These are phyloP conservation scores for Abelmoschus esculentus DNA, from an alignment of 345 rosid species.

Conservation along the genomic window DNA sequence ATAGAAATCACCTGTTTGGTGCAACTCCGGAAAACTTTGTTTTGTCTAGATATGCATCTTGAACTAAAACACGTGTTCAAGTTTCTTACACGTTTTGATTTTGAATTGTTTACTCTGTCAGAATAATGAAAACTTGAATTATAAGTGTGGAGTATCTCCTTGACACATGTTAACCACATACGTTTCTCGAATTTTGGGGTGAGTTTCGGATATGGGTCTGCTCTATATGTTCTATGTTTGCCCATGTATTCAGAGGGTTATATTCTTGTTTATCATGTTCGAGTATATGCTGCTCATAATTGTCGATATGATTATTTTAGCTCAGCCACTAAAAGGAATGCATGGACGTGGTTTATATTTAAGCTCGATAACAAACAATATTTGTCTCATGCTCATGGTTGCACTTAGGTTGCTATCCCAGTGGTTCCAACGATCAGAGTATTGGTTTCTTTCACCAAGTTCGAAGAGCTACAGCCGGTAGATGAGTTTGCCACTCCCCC, in stretches of 20 bases:
- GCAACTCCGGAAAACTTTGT: too few relatives aligned
- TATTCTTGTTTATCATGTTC: too few relatives aligned
- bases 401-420: constrained; percentile 88
- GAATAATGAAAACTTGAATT: too few relatives aligned
- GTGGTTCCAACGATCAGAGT: constrained; percentile 93
- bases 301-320: too few relatives aligned
- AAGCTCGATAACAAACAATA: neutral
- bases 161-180: neutral
- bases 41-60: too few relatives aligned
- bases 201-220: neutral
- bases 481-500: constrained; percentile 93
- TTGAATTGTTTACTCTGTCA: too few relatives aligned
- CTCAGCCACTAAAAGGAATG: neutral
- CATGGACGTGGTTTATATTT: neutral
- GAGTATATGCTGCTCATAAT: too few relatives aligned
- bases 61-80: too few relatives aligned
- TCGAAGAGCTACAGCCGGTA: constrained; percentile 69
- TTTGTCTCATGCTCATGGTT: constrained; percentile 1
- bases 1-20: too few relatives aligned
- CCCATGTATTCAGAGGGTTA: neutral
- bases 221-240: neutral
- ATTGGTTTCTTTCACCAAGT: constrained; percentile 79
- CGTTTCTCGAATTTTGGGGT: neutral
- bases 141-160: neutral
- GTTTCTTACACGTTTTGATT: too few relatives aligned